These are phyloP conservation scores for Globisporangium paroecandrum DNA, from an alignment of 352 stramenopile species.

Conservation along the genomic window DNA sequence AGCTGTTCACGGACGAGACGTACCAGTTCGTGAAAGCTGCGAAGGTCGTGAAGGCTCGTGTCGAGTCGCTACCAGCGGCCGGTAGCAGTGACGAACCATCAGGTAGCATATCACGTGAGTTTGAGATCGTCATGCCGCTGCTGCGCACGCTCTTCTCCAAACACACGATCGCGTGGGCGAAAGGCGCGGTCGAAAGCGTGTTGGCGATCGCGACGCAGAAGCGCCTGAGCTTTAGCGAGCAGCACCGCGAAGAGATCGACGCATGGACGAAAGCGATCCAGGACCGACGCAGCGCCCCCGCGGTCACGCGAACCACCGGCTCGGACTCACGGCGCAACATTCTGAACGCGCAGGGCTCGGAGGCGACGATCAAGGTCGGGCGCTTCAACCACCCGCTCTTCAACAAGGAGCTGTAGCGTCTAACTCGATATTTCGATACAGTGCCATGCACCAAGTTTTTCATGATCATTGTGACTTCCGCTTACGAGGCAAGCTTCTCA, in stretches of 20 bases:
- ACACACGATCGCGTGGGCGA: slow-evolving; percentile 50
- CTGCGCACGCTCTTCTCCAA: slow-evolving; percentile 60
- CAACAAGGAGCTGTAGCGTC: slow-evolving; percentile 43
- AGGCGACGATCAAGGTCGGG: slow-evolving; percentile 61
- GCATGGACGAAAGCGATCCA: slow-evolving; percentile 61
- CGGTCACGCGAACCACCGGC: slow-evolving; percentile 30
- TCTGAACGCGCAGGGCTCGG: slow-evolving; percentile 29
- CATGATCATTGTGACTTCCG: too few relatives aligned
- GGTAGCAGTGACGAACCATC: slow-evolving; percentile 8
- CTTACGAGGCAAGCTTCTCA: neutral
- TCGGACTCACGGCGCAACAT: slow-evolving; percentile 74
- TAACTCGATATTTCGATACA: neutral
- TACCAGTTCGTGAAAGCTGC: slow-evolving; percentile 74
- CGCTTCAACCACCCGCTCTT: slow-evolving; percentile 74
- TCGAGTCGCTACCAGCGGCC: slow-evolving; percentile 29
- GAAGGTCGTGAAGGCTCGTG: slow-evolving; percentile 52
- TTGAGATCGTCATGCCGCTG: slow-evolving; percentile 53
- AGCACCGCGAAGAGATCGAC: slow-evolving; percentile 51
- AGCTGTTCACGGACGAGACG: slow-evolving; percentile 80
- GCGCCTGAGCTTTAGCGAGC: slow-evolving; percentile 47
- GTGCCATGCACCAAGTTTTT: too few relatives aligned
- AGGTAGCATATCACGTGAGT: slow-evolving; percentile 10
- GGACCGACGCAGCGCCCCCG: slow-evolving; percentile 40
- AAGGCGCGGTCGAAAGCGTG: slow-evolving; percentile 55
- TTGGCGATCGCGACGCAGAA: slow-evolving; percentile 49